A percentile compares a stretch with the other conserved stretches of the same genome.
Conservation (phyloP, 106 monocot species). For the Acorus gramineus region DNA sequence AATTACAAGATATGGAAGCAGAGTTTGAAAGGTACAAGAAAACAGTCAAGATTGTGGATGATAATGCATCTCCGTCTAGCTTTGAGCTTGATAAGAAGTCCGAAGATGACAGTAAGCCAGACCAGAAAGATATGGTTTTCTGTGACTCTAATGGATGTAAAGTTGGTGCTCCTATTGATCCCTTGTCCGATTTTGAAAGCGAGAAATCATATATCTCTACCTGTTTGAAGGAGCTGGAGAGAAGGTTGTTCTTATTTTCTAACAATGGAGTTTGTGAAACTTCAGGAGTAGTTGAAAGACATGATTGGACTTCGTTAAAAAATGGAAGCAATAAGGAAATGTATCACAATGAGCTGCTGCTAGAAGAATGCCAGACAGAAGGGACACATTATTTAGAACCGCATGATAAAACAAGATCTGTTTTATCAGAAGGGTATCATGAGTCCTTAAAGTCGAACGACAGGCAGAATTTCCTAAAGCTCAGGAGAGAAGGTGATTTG, state of each 20-base stretch:
- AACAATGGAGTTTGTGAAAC: conserved; percentile 23
- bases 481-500: conserved; percentile 14
- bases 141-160: neutral
- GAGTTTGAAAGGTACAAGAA: conserved; percentile 42
- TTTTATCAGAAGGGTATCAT: neutral
- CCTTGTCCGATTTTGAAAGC: conserved; percentile 38
- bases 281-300: conserved; percentile 5
- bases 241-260: conserved; percentile 36
- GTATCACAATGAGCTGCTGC: neutral
- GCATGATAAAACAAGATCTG: neutral
- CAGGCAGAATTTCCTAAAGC: neutral
- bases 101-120: neutral
- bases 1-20: conserved; percentile 53
- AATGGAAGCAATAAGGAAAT: neutral
- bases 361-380: conserved; percentile 1
- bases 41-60: conserved; percentile 9
- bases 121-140: neutral
- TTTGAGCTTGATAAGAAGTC: neutral
- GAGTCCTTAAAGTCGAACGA: no score
- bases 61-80: neutral
- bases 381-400: neutral
- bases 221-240: conserved; percentile 48
- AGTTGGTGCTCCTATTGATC: conserved; percentile 3
- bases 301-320: conserved; percentile 11
- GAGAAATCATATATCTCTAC: conserved; percentile 52